A percentile compares a stretch with the other conserved stretches of the same genome.
phyloP scores from a whole-genome alignment of 2,329 filamentous ascomycete species.

The Fusarium sp. region DNA sequence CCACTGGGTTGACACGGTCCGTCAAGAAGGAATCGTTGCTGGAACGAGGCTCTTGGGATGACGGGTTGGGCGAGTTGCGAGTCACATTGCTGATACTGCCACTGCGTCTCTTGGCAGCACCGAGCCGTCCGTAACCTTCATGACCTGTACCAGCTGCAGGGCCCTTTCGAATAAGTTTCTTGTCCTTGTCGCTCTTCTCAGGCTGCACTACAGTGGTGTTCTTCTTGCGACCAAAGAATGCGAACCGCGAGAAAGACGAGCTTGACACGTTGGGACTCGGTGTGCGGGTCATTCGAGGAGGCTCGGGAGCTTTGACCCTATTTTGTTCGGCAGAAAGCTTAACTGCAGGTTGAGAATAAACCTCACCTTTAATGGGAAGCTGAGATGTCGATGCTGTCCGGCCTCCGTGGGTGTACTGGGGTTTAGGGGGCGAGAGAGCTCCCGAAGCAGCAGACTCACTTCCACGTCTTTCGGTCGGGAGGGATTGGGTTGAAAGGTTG shows the following conservation, averaged over 20 bases:
- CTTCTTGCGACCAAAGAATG: conserved; percentile 82
- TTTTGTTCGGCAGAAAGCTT: conserved; percentile 37
- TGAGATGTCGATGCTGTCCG: conserved; percentile 53
- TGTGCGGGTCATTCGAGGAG: conserved; percentile 53
- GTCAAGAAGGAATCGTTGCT: conserved; percentile 70
- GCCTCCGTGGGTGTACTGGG: conserved; percentile 49
- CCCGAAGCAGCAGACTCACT: conserved; percentile 56
- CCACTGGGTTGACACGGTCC: conserved; percentile 74
- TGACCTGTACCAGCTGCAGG: conserved; percentile 94
- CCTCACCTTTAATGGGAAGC: conserved; percentile 45
- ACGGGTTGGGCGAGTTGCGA: conserved; percentile 60
- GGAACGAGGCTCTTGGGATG: conserved; percentile 65
- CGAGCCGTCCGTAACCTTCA: conserved; percentile 82
- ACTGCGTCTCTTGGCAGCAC: conserved; percentile 72
- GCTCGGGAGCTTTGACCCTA: conserved; percentile 39
- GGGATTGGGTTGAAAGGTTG: conserved; percentile 67
- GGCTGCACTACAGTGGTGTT: conserved; percentile 61
- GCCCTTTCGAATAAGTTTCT: conserved; percentile 71
- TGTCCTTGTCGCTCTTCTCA: conserved; percentile 66
- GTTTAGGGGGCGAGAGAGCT: conserved; percentile 53
- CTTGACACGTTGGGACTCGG: conserved; percentile 68
- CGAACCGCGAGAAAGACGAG: conserved; percentile 76
- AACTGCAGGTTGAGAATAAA: conserved; percentile 21
- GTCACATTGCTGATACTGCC: conserved; percentile 66
- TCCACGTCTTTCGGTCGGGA: conserved; percentile 61